Conservation (phyloP, 2,329 filamentous ascomycete species). For the Calonectria pseudoturangicola region DNA sequence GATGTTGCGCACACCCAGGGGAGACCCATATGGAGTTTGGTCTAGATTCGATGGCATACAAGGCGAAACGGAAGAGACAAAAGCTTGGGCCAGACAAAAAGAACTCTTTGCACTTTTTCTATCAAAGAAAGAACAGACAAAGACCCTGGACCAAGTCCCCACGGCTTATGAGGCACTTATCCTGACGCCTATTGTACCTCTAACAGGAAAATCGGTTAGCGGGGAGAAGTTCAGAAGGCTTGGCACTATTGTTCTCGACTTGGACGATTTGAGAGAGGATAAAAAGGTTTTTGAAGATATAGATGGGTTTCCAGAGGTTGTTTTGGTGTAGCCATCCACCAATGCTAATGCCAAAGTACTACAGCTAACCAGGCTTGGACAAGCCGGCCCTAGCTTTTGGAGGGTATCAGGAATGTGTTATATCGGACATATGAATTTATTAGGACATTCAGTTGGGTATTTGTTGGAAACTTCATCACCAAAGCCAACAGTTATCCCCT, state of each 20-base stretch:
- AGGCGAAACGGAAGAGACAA: background rate
- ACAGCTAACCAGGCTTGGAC: too few relatives aligned
- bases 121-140: background rate
- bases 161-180: background rate
- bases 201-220: too few relatives aligned
- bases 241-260: background rate
- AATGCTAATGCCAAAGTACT: too few relatives aligned
- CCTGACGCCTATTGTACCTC: background rate
- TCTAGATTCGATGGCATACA: slow-evolving; percentile 12
- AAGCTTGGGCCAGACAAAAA: background rate
- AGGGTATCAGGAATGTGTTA: too few relatives aligned
- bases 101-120: background rate
- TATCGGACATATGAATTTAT: too few relatives aligned
- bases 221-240: background rate
- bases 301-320: background rate
- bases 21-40: background rate
- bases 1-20: slow-evolving; percentile 33
- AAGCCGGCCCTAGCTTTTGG: too few relatives aligned
- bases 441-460: too few relatives aligned
- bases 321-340: background rate
- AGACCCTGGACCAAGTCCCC: too few relatives aligned
- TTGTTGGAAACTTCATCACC: too few relatives aligned
- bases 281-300: background rate
- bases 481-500: too few relatives aligned
- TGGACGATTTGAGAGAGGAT: background rate